These are phyloP conservation scores for Rugonectria rugulosa DNA, from an alignment of 2,329 filamentous ascomycete genomes.

Conservation along the genomic window DNA sequence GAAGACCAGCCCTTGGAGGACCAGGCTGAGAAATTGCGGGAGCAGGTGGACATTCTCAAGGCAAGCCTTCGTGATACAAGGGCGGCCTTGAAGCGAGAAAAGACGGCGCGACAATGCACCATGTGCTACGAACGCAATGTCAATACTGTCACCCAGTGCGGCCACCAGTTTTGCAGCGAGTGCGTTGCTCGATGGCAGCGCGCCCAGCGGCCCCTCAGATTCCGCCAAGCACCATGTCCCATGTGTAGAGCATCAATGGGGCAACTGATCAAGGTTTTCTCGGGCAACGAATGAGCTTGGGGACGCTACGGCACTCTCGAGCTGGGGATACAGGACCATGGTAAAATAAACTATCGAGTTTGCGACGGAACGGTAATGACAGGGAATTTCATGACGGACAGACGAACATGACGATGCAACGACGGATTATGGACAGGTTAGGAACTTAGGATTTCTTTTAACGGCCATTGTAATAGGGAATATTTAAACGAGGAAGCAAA, in stretches of 20 bases:
- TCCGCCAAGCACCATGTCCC: conserved; percentile 1
- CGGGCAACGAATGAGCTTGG: neutral
- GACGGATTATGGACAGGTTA: neutral
- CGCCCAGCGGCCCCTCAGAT: neutral
- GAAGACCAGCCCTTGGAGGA: neutral
- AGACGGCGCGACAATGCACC: conserved; percentile 9
- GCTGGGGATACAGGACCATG: neutral
- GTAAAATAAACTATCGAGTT: neutral
- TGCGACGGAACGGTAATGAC: neutral
- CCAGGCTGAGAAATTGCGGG: neutral
- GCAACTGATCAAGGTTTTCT: neutral
- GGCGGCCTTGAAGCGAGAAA: neutral
- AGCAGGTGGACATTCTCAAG: neutral
- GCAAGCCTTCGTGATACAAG: neutral
- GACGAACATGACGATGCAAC: neutral
- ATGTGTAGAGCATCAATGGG: conserved; percentile 18
- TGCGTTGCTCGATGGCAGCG: conserved; percentile 12
- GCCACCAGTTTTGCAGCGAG: conserved; percentile 12
- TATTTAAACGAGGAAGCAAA: no score
- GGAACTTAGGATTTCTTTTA: neutral
- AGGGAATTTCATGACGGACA: neutral
- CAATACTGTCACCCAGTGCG: conserved; percentile 12
- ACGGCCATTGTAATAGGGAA: no score
- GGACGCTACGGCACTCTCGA: neutral
- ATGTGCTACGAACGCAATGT: conserved; percentile 18